Evolutionary conservation across 257 asterid genomes (phyloP), one percentile per base, ranked within the genome.

Genomic region (Petrea volubilis): DNA sequence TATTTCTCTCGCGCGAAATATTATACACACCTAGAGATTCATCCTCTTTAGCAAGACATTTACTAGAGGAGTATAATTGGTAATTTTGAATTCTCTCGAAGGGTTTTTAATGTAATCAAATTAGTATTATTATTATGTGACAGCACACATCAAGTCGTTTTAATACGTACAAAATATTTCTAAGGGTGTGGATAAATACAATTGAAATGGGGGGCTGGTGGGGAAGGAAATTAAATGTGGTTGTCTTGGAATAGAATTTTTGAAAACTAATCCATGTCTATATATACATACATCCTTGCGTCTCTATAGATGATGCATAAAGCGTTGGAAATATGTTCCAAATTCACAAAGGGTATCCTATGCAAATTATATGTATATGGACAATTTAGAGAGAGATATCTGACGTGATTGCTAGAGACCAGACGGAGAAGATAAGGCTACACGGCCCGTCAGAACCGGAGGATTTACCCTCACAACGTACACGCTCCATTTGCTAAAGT

Each of bases 401-500:
- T 64, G 75, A 67, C 53, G 34, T 24, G 74, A 67, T 23, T 20
- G 52, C 46, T 31, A 63, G 56, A 61, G 75, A 62, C n/a, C n/a
- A n/a, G n/a, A n/a, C n/a, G n/a, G n/a, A n/a, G 76, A 23, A 69
- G 76, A 70, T 56, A 73, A 57, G 40, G 31, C 52, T 31, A 67
- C 75, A 67, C 75, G 20, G 60, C 78, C 81, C 81, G 71, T 72
- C 43, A 50, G 51, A 72, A 51, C 50, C 75, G 78, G 75, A 67
- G 47, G 81, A 49, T 24, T 40, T 29, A 25, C 27, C 67, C 24
- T 14, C 17, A 17, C 9, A n/a, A 44, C 57, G n/a, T n/a, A n/a
- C n/a, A n/a, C n/a, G n/a, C n/a, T n/a, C n/a, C n/a, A n/a, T 44
- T 71, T 58, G 24, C 68, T 14, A 7, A 5, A n/a, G 21, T 5